Evolutionary conservation across 345 rosid genomes (phyloP), one percentile per base, ranked within the genome.

Genomic region (Hibiscus mutabilis): DNA sequence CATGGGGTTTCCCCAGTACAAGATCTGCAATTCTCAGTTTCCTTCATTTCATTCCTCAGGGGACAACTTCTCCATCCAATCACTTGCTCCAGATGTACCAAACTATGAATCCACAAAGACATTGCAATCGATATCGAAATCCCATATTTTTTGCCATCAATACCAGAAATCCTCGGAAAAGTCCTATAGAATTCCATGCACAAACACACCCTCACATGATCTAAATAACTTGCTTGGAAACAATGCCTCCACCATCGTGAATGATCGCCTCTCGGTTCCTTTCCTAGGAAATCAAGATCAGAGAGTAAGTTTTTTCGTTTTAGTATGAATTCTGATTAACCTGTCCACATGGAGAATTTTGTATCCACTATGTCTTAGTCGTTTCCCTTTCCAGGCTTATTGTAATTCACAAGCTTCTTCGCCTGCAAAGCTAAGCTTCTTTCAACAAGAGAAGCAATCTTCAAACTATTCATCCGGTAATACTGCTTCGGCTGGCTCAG

Each of bases 1-100:
- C 76, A 81, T 85, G 95, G 84, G 90, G 16, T 77, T 87, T 72
- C 77, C 78, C 14, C 85, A 77, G 57, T 51, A 70, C 66, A 47
- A 18, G 14, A 11, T 42, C 46, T 33, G 60, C 67, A 80, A 78
- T 69, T 67, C 79, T 27, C 79, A 74, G 15, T 58, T 79, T 51
- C 57, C 75, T 59, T 67, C 84, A 3, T 72, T 31, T 61, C 76
- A 71, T 33, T 57, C 59, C 16, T 64, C 79, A 0, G 71, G 42
- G 29, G 79, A 74, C 16, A 66, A 21, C 64, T 77, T 44, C 55
- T 73, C 76, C 24, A 21, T 62, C 13, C 71, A 60, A 40, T 64
- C 80, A 40, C 66, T 55, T 2, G 73, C 67, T 25, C 78, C 73
- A 73, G n/a, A 75, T 49, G 80, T 66, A 0, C 31, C 65, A 15